These are phyloP conservation scores for Carex sylvatica DNA, from an alignment of 202 grass and related monocot genomes.

Conservation along the genomic window DNA sequence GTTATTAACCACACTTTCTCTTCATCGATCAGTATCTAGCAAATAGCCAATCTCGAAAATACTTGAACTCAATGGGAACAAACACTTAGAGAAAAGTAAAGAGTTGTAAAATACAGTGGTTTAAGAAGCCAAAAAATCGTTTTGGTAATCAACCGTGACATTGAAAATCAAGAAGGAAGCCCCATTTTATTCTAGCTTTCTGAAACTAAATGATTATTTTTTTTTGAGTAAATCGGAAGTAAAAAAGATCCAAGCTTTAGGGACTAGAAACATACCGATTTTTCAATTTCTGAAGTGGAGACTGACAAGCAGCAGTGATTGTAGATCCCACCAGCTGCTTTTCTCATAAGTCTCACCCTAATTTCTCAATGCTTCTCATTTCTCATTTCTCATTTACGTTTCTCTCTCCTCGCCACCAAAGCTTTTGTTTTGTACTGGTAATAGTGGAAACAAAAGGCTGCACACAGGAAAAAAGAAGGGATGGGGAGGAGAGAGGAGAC, in stretches of 20 bases:
- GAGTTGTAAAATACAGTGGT: neutral
- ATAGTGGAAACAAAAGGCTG: slow-evolving; percentile 34
- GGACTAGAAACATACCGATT: slow-evolving; percentile 8
- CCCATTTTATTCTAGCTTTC: neutral
- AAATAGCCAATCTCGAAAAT: neutral
- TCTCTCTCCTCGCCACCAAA: neutral
- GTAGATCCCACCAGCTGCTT: slow-evolving; percentile 22
- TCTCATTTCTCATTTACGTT: neutral
- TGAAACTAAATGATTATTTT: neutral
- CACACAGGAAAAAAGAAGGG: slow-evolving; percentile 23
- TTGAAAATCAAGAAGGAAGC: neutral
- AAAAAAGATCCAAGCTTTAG: slow-evolving; percentile 34
- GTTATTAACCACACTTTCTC: neutral
- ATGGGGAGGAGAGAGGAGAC: neutral
- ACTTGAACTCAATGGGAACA: slow-evolving; percentile 5
- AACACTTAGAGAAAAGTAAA: neutral
- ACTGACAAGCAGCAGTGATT: slow-evolving; percentile 30
- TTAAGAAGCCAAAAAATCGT: neutral
- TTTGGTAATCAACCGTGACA: neutral
- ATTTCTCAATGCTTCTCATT: slow-evolving; percentile 9
- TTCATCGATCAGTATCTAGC: neutral
- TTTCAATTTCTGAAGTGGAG: slow-evolving; percentile 5
- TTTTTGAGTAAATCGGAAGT: neutral
- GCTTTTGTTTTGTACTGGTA: slow-evolving; percentile 16
- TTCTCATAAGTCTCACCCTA: slow-evolving; percentile 34